Base-by-base conservation (phyloP, 2,329 filamentous ascomycete species). In the Fusarium poae region DNA sequence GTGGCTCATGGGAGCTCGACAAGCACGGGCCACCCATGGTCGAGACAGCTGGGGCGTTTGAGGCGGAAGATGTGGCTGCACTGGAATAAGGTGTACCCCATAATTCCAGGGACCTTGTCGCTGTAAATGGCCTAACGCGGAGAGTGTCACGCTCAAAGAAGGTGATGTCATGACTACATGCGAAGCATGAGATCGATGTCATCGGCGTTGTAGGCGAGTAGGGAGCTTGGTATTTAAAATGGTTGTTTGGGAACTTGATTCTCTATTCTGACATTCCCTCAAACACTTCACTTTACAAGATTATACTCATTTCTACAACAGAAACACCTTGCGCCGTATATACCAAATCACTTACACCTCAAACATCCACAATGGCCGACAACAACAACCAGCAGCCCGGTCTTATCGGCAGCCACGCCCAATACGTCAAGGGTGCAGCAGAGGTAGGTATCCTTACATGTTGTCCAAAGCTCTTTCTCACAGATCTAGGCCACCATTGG, bases 381-480 rank as follows among this genome's bases (percentile, higher is more conserved):
- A 74, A 73, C 72, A 77, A 70, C 57, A 52, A 65, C 43, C 69
- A 70, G 18, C 66, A 72, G 63, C 86, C 89, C 21, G 84, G 88
- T 44, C 88, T 92, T 67, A 74, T 92, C 43, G 82, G 84, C 61
- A 84, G 86, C 42, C 90, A 92, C 75, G 88, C 84, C 32, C 87
- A 91, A 74, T 92, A 91, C 73, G 84, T 88, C 73, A 92, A 92
- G 74, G 90, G 90, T 53, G 87, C 87, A 9, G 85, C 87, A 57
- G 88, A 91, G 80, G 90, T 89, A 78, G 58, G 78, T 35, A 7
- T 8, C 10, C 74, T n/a, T 6, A 18, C 21, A n/a, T 1, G 4
- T 3, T 23, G 8, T 13, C 8, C 3, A 11, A 9, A 6, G 25
- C 35, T 30, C 42, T 54, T 49, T 37, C 50, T 51, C 18, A 50